These are phyloP conservation scores for Plasmodium reichenowi DNA, from an alignment of 169 alveolate genomes.

Conservation along the genomic window DNA sequence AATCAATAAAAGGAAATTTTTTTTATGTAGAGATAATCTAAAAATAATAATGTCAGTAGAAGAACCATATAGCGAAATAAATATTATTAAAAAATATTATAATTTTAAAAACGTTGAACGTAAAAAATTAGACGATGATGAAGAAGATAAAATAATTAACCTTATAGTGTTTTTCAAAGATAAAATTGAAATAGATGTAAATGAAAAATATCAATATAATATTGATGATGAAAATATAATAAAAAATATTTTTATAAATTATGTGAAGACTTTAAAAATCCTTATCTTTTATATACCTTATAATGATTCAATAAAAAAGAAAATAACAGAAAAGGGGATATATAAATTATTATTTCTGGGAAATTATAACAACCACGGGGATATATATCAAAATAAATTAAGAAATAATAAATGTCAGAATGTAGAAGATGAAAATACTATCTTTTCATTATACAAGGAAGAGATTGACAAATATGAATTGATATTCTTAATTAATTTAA, in stretches of 20 bases:
- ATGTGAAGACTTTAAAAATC: conserved; percentile 47
- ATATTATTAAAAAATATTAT: conserved; percentile 34
- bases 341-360: conserved; percentile 42
- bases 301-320: conserved; percentile 39
- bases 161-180: conserved; percentile 13
- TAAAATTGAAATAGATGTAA: conserved; percentile 21
- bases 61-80: conserved; percentile 33
- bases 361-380: neutral
- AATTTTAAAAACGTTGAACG: conserved; percentile 24
- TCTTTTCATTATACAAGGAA: neutral
- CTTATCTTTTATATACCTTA: conserved; percentile 42
- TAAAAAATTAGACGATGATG: conserved; percentile 56
- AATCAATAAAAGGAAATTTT: neutral
- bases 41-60: conserved; percentile 6
- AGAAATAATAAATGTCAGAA: neutral
- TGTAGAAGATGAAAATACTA: neutral
- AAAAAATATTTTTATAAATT: conserved; percentile 7
- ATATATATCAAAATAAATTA: neutral
- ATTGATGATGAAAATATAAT: conserved; percentile 1
- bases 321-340: conserved; percentile 50
- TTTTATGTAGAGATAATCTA: neutral
- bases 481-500: conserved; percentile 72
- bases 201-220: neutral
- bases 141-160: conserved; percentile 32
- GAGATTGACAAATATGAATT: conserved; percentile 68